Conservation (phyloP, 225 moss, liverwort and hornwort species). For the Sphagnum contortum region DNA sequence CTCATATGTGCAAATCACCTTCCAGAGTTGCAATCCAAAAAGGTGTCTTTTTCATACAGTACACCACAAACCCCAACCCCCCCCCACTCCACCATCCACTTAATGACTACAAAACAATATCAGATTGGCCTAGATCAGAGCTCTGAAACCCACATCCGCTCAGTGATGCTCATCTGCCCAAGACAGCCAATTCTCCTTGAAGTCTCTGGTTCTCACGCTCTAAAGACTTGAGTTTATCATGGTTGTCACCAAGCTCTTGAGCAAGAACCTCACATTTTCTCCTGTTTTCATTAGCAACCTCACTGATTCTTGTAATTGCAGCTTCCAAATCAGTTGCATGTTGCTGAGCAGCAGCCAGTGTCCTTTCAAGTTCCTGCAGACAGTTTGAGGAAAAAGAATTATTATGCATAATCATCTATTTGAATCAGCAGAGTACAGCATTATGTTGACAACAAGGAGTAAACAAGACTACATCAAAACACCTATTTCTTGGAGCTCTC, state of each 20-base stretch:
- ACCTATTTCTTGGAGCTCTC: not conserved
- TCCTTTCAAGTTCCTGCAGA: slow-evolving; percentile 67
- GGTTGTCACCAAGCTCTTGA: slow-evolving; percentile 43
- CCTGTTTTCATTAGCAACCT: slow-evolving; percentile 42
- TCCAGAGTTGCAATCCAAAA: too few relatives aligned
- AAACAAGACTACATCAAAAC: not conserved
- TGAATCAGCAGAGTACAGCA: too few relatives aligned
- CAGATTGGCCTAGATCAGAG: too few relatives aligned
- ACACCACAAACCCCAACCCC: too few relatives aligned
- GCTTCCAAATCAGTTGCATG: slow-evolving; percentile 51
- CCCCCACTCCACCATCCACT: too few relatives aligned
- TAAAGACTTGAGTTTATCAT: slow-evolving; percentile 48
- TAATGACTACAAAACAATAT: too few relatives aligned
- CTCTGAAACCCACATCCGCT: too few relatives aligned
- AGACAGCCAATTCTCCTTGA: slow-evolving; percentile 59
- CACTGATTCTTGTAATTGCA: slow-evolving; percentile 44
- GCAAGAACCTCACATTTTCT: slow-evolving; percentile 56
- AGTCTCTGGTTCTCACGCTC: slow-evolving; percentile 70
- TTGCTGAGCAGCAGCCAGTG: slow-evolving; percentile 59
- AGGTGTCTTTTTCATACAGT: too few relatives aligned
- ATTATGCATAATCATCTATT: too few relatives aligned
- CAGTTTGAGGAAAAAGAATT: not conserved
- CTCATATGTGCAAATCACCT: too few relatives aligned
- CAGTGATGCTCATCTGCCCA: too few relatives aligned
- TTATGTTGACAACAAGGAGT: not conserved